phyloP scores from a whole-genome alignment of 1,284 basidiomycete genomes.

The Cutaneotrichosporon sp. region DNA sequence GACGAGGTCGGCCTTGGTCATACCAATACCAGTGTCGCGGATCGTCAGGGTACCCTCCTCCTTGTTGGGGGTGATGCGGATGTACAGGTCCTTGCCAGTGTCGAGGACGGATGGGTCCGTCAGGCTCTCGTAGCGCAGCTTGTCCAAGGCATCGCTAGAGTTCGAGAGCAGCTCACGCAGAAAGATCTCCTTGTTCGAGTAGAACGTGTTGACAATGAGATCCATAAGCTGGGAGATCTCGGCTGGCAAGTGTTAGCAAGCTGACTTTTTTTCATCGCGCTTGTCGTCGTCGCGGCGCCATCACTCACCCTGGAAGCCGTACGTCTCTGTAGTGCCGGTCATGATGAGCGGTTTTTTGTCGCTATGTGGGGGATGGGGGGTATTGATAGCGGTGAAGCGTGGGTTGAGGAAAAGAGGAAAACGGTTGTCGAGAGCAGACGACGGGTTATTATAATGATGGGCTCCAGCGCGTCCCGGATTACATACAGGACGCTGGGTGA shows the following conservation, averaged over 20 bases:
- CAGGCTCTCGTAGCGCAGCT: constrained; percentile 82
- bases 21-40: constrained; percentile 96
- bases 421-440: no score
- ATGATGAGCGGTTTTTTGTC: neutral
- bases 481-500: no score
- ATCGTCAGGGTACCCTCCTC: constrained; percentile 89
- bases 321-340: neutral
- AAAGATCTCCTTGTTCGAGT: constrained; percentile 57
- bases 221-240: constrained; percentile 82
- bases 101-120: constrained; percentile 87
- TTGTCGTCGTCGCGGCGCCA: neutral
- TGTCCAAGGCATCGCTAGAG: constrained; percentile 88
- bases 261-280: neutral
- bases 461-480: no score
- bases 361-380: no score
- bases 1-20: constrained; percentile 69
- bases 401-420: no score
- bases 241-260: constrained; percentile 54
- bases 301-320: constrained; percentile 5
- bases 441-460: no score
- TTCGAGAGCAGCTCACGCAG: constrained; percentile 66
- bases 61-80: constrained; percentile 90
- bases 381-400: no score
- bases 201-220: constrained; percentile 57
- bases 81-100: constrained; percentile 79